Conservation (phyloP, 257 asterid species). For the Cordia subcordata region DNA sequence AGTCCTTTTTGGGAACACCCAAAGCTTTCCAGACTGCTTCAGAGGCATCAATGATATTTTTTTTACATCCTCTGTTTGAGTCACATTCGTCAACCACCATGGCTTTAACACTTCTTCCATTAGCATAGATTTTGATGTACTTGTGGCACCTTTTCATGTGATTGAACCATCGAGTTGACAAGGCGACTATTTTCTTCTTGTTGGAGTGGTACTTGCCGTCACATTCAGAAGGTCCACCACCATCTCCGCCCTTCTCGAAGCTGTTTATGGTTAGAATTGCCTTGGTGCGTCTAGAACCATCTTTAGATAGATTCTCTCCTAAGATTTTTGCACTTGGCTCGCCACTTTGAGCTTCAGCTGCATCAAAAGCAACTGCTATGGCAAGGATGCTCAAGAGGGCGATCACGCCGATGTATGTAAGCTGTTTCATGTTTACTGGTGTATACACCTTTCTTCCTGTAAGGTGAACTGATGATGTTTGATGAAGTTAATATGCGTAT, state of each 20-base stretch:
- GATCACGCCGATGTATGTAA: background rate
- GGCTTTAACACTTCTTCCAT: slow-evolving; percentile 18
- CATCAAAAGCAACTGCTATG: background rate
- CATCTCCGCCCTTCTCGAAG: slow-evolving; percentile 23
- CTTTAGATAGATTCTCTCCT: slow-evolving; percentile 11
- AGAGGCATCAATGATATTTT: slow-evolving; percentile 34
- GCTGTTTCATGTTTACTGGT: slow-evolving; percentile 7
- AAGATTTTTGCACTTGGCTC: slow-evolving; percentile 18
- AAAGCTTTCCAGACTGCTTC: slow-evolving; percentile 30
- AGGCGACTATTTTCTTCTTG: slow-evolving; percentile 15
- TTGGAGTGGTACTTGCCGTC: slow-evolving; percentile 23
- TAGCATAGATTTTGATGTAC: slow-evolving; percentile 14
- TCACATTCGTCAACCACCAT: slow-evolving; percentile 35
- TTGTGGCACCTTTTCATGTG: slow-evolving; percentile 14
- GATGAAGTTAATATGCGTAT: too few relatives aligned
- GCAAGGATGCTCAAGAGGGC: background rate
- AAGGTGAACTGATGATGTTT: too few relatives aligned
- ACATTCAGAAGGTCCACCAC: slow-evolving; percentile 25
- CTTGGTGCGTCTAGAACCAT: slow-evolving; percentile 3
- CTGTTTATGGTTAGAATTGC: slow-evolving; percentile 17
- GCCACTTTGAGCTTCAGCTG: slow-evolving; percentile 13
- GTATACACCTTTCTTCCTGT: too few relatives aligned
- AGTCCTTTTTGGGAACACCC: slow-evolving; percentile 11
- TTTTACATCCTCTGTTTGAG: slow-evolving; percentile 16
- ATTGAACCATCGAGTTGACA: slow-evolving; percentile 23